A percentile compares a stretch with the other conserved stretches of the same genome.
These are phyloP conservation scores for Fusarium fujikuroi DNA, from an alignment of 2,329 filamentous ascomycete species.

Conservation along the genomic window DNA sequence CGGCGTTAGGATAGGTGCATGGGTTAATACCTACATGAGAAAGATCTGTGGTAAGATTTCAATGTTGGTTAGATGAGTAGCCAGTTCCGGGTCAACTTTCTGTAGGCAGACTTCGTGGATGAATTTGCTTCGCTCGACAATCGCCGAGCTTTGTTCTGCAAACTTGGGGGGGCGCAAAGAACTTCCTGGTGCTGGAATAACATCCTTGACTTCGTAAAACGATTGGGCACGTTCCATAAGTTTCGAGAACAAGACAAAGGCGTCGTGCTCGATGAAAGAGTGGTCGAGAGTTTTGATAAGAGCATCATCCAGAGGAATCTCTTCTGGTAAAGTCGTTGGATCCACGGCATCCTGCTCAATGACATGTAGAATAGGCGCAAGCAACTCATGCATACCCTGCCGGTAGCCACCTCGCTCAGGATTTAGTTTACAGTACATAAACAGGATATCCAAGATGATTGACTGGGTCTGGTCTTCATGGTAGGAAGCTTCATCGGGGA, in stretches of 20 bases:
- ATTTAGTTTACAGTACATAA: constrained; percentile 94
- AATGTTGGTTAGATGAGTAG: constrained; percentile 80
- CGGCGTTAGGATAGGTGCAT: not conserved
- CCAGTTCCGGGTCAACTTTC: constrained; percentile 84
- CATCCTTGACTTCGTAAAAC: constrained; percentile 78
- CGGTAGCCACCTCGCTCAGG: constrained; percentile 87
- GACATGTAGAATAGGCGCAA: constrained; percentile 89
- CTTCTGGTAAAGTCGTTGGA: constrained; percentile 48
- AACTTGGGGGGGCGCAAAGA: constrained; percentile 30
- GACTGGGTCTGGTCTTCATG: constrained; percentile 81
- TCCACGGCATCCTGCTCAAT: constrained; percentile 84
- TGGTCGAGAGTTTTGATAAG: constrained; percentile 77
- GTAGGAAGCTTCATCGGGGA: constrained; percentile 93
- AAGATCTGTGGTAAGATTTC: constrained; percentile 98
- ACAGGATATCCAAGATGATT: constrained; percentile 88
- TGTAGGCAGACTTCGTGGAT: constrained; percentile 87
- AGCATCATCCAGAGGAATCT: constrained; percentile 56
- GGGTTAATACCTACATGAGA: constrained; percentile 72
- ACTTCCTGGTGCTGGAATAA: constrained; percentile 22
- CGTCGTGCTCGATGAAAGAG: constrained; percentile 86
- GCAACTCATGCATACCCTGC: constrained; percentile 98
- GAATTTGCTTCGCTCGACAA: constrained; percentile 84
- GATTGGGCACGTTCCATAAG: constrained; percentile 88
- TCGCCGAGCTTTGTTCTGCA: constrained; percentile 61
- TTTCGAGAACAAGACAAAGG: constrained; percentile 84